Conservation (phyloP, 495 filamentous ascomycete genomes). For the Xylaria sp. region DNA sequence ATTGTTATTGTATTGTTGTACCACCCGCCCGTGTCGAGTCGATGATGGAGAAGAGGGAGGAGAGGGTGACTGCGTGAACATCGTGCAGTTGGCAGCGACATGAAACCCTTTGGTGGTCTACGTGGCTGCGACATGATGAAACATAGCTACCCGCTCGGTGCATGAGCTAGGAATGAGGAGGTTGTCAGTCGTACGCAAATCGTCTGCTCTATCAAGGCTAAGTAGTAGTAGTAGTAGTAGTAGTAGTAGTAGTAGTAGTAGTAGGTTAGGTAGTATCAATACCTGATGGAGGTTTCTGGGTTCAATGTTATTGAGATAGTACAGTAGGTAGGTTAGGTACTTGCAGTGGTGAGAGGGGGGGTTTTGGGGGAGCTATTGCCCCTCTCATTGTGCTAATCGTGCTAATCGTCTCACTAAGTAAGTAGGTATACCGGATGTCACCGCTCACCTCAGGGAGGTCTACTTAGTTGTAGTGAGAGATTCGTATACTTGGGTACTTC, state of each 20-base stretch:
- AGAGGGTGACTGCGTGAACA: not conserved
- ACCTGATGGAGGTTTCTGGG: not conserved
- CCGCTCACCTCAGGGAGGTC: not conserved
- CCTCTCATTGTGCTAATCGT: constrained; percentile 11
- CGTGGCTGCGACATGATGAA: constrained; percentile 22
- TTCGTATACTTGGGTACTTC: constrained; percentile 7
- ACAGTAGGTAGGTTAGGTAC: no score
- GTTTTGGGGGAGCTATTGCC: not conserved
- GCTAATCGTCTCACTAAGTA: constrained; percentile 2
- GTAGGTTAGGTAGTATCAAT: not conserved
- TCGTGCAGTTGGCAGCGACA: not conserved
- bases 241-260: no score
- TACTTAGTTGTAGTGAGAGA: not conserved
- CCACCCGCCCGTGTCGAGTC: not conserved
- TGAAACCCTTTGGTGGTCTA: constrained; percentile 15
- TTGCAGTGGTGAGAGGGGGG: not conserved
- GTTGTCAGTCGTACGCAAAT: not conserved
- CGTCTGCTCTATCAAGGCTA: not conserved
- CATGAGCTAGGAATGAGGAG: constrained; percentile 20
- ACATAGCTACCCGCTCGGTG: constrained; percentile 11
- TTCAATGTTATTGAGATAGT: no score
- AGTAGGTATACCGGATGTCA: not conserved
- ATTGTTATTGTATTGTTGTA: no score
- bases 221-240: no score
- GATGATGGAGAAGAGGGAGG: not conserved